Evolutionary conservation across 495 filamentous ascomycete genomes (phyloP), one percentile per base, ranked within the genome.

Genomic region (Podospora didyma): DNA sequence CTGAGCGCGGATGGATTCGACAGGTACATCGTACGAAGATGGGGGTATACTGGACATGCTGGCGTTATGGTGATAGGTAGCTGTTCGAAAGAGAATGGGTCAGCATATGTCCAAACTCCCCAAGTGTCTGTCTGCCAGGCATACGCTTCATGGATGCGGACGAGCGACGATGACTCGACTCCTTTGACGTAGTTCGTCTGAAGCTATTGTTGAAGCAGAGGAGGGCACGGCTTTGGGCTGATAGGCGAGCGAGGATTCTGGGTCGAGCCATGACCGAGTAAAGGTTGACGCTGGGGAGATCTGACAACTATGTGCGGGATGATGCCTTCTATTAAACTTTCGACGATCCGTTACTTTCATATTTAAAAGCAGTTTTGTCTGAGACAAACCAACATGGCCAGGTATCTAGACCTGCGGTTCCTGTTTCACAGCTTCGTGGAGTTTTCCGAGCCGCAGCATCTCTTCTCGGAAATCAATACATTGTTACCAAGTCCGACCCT

Each of bases 1-100:
- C 39, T 73, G 68, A 49, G 75, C 56, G 16, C 75, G 70, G 49
- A 77, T 68, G 11, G 63, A 52, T 52, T 77, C 75, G 34, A 77
- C 69, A 19, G 75, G 66, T 41, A 58, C 66, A 35, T 61, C 60
- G 49, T 78, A 78, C 12, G 47, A 16, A 34, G 51, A 49, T 10
- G 46, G 35, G 2, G 31, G 16, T 9, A 26, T 31, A 34, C 16
- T 46, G 17, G 22, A 19, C 10, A 34, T 51, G 20, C 42, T 31
- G 26, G 26, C 26, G 9, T 31, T 37, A 46, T 34, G 17, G n/a
- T n/a, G n/a, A 7, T 35, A 44, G 37, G 49, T 22, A 49, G 45
- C 21, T 44, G 9, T 2, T n/a, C n/a, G n/a, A n/a, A n/a, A 17
- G 26, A 34, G 7, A 50, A 22, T 14, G 21, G 4, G 20, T 50